Evolutionary conservation across 1,139 yeast species (phyloP), one percentile per base, ranked within the genome.

Genomic region (Hyphopichia pseudoburtonii): DNA sequence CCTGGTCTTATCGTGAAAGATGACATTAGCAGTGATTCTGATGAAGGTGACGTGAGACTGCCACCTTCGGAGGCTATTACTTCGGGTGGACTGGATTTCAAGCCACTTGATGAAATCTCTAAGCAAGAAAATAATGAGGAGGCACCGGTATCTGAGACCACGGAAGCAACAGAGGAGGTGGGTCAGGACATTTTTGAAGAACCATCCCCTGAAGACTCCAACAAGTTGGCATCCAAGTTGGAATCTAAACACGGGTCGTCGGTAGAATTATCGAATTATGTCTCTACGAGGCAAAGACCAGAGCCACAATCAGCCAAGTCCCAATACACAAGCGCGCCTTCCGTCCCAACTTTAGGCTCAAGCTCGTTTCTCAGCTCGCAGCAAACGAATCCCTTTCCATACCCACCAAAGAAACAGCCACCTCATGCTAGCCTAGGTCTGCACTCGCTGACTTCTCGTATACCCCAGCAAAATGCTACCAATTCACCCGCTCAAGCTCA

Each of bases 321-420:
- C 18, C 24, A 15, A 31, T 23, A 17, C 30, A 21, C 10, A 17
- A 27, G 32, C 11, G 21, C 28, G 11, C 29, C 29, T 15, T 16
- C 15, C 17, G 12, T 27, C 11, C 29, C 29, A 27, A 27, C 29
- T 15, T 11, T 27, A 14, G 16, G 16, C 7, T 27, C 29, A 9
- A 11, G 16, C n/a, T 27, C 29, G 4, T 27, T 5, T 10, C 15
- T 5, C n/a, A 24, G n/a, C 9, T 27, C 29, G 4, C 16, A n/a
- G n/a, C n/a, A 4, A 10, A 48, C 48, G 24, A 46, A 44, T 27
- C 51, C 50, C n/a, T 37, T 35, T 26, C 28, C 36, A 9, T 12
- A 28, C 26, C 25, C 34, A 16, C n/a, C 15, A 8, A 25, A n/a
- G n/a, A n/a, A n/a, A n/a, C n/a, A n/a, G n/a, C n/a, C n/a, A n/a